Evolutionary conservation across 2,329 filamentous ascomycete species (phyloP).

Genomic region (Rosellinia necatrix): DNA sequence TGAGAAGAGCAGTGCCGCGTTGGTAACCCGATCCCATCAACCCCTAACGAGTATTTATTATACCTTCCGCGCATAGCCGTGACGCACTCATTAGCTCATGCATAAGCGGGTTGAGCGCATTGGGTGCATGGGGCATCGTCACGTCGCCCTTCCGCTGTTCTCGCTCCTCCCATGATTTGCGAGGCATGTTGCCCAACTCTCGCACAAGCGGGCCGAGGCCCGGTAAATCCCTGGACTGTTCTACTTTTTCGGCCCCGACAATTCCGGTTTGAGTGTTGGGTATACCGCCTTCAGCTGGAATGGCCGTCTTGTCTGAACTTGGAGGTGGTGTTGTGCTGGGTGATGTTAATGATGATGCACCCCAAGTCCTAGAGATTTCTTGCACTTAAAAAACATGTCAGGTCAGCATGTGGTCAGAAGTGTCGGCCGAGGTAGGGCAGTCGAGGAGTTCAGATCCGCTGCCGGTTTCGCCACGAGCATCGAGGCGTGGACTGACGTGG

Average conservation of each 20-base stretch:
- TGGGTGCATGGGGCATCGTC: no score
- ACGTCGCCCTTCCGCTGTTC: neutral
- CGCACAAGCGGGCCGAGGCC: slow-evolving; percentile 22
- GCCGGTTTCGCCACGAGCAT: neutral
- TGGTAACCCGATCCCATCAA: no score
- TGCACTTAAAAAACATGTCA: neutral
- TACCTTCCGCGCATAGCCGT: slow-evolving; percentile 12
- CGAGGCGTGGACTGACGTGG: neutral
- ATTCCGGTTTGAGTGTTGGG: neutral
- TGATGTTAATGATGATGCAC: neutral
- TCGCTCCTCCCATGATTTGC: slow-evolving; percentile 9
- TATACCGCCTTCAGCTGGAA: neutral
- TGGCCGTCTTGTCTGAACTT: neutral
- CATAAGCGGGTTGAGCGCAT: slow-evolving; percentile 26
- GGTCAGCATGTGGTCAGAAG: neutral
- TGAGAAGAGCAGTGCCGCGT: no score
- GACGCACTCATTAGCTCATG: slow-evolving; percentile 27
- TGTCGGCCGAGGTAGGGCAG: no score
- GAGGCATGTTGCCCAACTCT: slow-evolving; percentile 17
- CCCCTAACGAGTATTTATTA: slow-evolving; percentile 1
- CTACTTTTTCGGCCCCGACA: neutral
- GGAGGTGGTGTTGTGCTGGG: neutral
- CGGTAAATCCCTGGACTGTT: slow-evolving; percentile 7
- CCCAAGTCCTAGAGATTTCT: neutral
- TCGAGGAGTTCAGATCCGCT: neutral